Percentiles rank a stretch among this genome's conserved stretches.
Evolutionary conservation across 331 rosid genomes (phyloP).

Genomic region (Acacia concinna): DNA sequence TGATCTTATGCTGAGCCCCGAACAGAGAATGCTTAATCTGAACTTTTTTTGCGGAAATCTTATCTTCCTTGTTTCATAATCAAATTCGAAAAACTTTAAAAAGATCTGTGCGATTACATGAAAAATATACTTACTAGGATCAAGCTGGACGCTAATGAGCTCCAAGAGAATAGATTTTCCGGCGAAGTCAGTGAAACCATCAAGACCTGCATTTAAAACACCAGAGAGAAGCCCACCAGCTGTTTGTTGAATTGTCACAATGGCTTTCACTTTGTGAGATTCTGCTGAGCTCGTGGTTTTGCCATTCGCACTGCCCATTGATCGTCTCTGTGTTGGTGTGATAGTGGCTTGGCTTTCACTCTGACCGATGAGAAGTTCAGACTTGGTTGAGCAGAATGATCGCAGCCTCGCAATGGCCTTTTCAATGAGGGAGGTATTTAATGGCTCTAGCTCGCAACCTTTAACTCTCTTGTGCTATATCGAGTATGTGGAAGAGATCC

Average conservation of each 20-base stretch:
- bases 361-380: background rate
- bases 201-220: background rate
- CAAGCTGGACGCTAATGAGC: background rate
- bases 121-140: background rate
- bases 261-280: conserved; percentile 4
- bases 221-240: background rate
- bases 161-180: conserved; percentile 11
- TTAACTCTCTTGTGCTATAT: too few relatives aligned
- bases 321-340: background rate
- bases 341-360: background rate
- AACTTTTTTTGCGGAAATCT: background rate
- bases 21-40: background rate
- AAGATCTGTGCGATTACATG: background rate
- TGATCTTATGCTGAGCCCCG: too few relatives aligned
- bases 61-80: background rate
- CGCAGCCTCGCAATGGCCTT: background rate
- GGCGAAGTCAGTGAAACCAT: background rate
- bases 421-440: background rate
- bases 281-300: background rate
- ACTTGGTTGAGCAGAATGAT: background rate
- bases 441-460: too few relatives aligned
- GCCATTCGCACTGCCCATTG: background rate
- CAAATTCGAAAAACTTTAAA: background rate
- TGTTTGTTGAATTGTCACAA: background rate
- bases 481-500: too few relatives aligned